phyloP scores from a whole-genome alignment of 345 rosid genomes.

The Clausena lansium region DNA sequence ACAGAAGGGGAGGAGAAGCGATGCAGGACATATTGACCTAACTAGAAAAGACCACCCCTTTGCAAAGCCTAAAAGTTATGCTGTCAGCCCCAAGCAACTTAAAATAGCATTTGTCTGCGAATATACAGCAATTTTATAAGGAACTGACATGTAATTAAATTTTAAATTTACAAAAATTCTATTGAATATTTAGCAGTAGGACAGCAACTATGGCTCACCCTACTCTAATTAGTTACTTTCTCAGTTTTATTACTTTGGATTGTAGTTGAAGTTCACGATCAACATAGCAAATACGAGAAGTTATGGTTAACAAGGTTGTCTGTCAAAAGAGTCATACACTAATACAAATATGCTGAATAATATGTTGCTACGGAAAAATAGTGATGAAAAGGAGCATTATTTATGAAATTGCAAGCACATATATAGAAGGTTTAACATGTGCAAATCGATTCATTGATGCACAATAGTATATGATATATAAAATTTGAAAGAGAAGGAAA shows the following conservation, averaged over 20 bases:
- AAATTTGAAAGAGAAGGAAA: background rate
- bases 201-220: background rate
- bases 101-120: background rate
- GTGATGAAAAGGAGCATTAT: background rate
- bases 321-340: background rate
- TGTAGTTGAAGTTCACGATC: background rate
- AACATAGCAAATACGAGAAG: background rate
- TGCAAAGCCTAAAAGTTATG: background rate
- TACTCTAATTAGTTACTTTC: background rate
- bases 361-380: background rate
- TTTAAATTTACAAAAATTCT: background rate
- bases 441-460: background rate
- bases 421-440: background rate
- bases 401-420: background rate
- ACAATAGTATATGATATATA: background rate
- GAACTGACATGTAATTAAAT: background rate
- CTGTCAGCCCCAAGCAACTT: background rate
- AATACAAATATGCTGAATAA: background rate
- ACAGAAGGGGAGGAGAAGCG: background rate
- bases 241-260: background rate
- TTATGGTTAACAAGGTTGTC: background rate
- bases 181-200: background rate
- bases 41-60: background rate
- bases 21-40: background rate
- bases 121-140: background rate